These are phyloP conservation scores for Ustilaginoidea virens DNA, from an alignment of 2,329 filamentous ascomycete species.

Conservation along the genomic window DNA sequence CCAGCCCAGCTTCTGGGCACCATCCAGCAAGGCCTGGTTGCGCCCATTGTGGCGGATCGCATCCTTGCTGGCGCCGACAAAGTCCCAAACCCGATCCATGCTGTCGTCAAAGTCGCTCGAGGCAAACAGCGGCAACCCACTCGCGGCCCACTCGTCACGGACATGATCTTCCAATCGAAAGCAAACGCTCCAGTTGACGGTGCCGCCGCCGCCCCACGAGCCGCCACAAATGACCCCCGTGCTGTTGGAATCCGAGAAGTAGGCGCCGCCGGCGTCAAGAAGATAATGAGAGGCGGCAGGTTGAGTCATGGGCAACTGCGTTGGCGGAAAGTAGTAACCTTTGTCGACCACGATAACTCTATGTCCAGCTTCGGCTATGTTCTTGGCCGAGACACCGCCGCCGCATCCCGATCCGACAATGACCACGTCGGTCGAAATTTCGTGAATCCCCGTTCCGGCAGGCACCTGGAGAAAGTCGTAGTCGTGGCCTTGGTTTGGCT, in stretches of 20 bases:
- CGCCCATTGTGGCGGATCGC: constrained; percentile 56
- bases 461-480: constrained; percentile 48
- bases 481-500: constrained; percentile 32
- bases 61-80: constrained; percentile 59
- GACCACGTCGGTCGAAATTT: constrained; percentile 64
- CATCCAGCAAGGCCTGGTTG: constrained; percentile 61
- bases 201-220: constrained; percentile 74
- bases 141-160: constrained; percentile 63
- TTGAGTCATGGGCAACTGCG: constrained; percentile 60
- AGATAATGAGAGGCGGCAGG: constrained; percentile 44
- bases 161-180: constrained; percentile 59
- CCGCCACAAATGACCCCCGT: constrained; percentile 51
- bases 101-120: constrained; percentile 60
- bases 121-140: constrained; percentile 57
- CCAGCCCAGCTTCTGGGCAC: constrained; percentile 59
- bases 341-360: constrained; percentile 72
- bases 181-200: constrained; percentile 66
- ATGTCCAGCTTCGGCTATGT: constrained; percentile 60
- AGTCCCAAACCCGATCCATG: constrained; percentile 61
- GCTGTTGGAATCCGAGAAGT: constrained; percentile 38
- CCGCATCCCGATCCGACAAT: constrained; percentile 81
- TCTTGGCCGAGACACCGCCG: constrained; percentile 67
- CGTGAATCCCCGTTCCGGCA: constrained; percentile 27
- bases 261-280: constrained; percentile 51
- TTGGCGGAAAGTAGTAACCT: constrained; percentile 57